A percentile compares a stretch with the other conserved stretches of the same genome.
Evolutionary conservation across 2,329 filamentous ascomycete genomes (phyloP).

Genomic region (Mollisia scopiformis): DNA sequence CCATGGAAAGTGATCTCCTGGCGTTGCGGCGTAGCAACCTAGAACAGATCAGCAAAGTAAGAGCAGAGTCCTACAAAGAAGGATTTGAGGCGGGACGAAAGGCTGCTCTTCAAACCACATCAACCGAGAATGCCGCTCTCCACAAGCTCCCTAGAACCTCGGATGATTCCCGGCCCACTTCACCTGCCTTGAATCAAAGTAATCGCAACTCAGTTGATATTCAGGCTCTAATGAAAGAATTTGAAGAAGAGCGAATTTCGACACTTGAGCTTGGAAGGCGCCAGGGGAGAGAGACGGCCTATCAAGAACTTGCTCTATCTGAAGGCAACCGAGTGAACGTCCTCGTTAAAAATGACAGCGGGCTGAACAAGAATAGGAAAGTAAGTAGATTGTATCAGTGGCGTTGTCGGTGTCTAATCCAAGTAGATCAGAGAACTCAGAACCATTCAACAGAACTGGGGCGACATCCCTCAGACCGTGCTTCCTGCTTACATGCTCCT

Average conservation of each 20-base stretch:
- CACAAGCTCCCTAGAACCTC: no score
- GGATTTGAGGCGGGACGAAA: constrained; percentile 5
- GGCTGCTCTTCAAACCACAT: background rate
- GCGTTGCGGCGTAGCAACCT: constrained; percentile 1
- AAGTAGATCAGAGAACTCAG: constrained; percentile 9
- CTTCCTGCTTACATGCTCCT: constrained; percentile 15
- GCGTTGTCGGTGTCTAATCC: background rate
- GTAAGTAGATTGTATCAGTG: background rate
- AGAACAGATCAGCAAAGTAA: constrained; percentile 6
- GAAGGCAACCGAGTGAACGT: background rate
- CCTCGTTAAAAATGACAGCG: background rate
- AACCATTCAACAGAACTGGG: constrained; percentile 10
- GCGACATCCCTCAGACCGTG: constrained; percentile 11
- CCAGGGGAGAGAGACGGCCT: constrained; percentile 9
- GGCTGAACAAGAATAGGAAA: constrained; percentile 3
- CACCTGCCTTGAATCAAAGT: no score
- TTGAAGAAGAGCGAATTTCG: background rate
- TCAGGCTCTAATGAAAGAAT: background rate
- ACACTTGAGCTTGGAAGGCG: background rate
- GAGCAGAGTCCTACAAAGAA: constrained; percentile 7
- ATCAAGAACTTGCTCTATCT: constrained; percentile 10
- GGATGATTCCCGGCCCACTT: no score
- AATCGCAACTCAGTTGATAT: background rate
- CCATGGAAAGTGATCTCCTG: constrained; percentile 4
- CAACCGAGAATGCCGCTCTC: no score